Evolutionary conservation across 495 filamentous ascomycete genomes (phyloP), one percentile per base, ranked within the genome.

Genomic region (Penicillium coffeae): DNA sequence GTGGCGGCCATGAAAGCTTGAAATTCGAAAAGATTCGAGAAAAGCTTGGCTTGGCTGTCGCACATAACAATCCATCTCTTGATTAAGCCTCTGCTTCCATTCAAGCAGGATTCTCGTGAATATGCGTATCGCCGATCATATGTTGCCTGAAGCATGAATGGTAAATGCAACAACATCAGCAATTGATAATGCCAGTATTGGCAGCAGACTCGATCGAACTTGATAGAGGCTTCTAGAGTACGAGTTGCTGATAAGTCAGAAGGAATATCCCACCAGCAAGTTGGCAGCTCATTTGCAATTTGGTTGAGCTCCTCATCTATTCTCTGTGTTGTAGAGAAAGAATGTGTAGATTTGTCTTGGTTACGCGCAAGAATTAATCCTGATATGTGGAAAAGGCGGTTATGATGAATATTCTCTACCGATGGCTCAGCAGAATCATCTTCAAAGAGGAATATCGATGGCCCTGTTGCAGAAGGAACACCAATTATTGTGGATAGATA

Each of bases 351-450:
- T 15, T 48, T 39, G 27, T 42, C 50, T 38, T 53, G 50, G 45
- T 53, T 53, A 25, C 50, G 44, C 42, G 32, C 44, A 15, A 53
- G 50, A 8, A 53, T 53, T n/a, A 53, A 45, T 3, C 50, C 50
- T 0, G 50, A 47, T 37, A 53, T 53, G 8, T 53, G 45, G 14
- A 42, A 53, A 20, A 53, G 20, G 14, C 42, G 14, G 25, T 43
- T 48, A 30, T 53, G 50, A 20, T 53, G 48, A 8, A 34, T 13
- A 32, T 34, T 22, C 33, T 48, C 45, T 22, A 3, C 13, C 3
- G 45, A 39, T 9, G 40, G 45, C 37, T 38, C 47, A 14, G 27
- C 0, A 32, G 44, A 21, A 22, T 44, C 13, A 21, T 53, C 43
- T 15, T 47, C 38, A 9, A 44, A 38, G 22, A 27, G 25, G 14